Percentiles rank a stretch among this genome's conserved stretches.
Evolutionary conservation across 495 filamentous ascomycete species (phyloP).

Genomic region (Margaritispora aquatica): DNA sequence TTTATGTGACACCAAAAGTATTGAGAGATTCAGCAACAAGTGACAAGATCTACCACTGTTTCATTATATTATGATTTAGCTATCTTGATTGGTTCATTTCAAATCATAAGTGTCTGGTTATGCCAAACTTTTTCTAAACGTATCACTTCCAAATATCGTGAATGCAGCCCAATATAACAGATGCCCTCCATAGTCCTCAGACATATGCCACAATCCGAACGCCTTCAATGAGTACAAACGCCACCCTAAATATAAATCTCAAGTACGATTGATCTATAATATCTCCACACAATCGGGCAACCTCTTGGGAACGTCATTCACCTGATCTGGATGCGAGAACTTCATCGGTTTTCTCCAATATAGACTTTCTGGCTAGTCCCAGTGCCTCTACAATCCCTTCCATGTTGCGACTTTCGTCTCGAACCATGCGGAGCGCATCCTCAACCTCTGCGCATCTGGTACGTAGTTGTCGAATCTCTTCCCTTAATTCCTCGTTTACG

Average conservation of each 20-base stretch:
- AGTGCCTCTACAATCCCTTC: constrained; percentile 17
- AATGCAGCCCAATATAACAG: not conserved
- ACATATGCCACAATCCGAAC: not conserved
- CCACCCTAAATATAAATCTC: not conserved
- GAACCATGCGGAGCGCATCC: constrained; percentile 11
- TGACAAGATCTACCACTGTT: not conserved
- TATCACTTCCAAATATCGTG: not conserved
- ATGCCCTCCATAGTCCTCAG: not conserved
- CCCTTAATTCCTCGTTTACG: constrained; percentile 8
- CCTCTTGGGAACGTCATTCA: not conserved
- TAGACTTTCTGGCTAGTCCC: constrained; percentile 7
- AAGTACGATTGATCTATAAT: not conserved
- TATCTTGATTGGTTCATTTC: not conserved
- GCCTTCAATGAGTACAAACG: not conserved
- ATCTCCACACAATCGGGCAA: not conserved
- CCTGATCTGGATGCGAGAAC: not conserved
- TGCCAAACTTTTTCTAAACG: too few species aligned
- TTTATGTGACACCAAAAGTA: not conserved
- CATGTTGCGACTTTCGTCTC: constrained; percentile 18
- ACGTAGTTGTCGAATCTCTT: constrained; percentile 17
- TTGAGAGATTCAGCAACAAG: not conserved
- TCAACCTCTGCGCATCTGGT: constrained; percentile 17
- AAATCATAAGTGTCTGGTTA: too few species aligned
- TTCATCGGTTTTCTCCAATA: constrained; percentile 13
- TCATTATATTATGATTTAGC: not conserved